Percentiles rank a stretch among this genome's conserved stretches.
phyloP scores from a whole-genome alignment of 1,284 basidiomycete genomes.

The Gomphus bonarii region DNA sequence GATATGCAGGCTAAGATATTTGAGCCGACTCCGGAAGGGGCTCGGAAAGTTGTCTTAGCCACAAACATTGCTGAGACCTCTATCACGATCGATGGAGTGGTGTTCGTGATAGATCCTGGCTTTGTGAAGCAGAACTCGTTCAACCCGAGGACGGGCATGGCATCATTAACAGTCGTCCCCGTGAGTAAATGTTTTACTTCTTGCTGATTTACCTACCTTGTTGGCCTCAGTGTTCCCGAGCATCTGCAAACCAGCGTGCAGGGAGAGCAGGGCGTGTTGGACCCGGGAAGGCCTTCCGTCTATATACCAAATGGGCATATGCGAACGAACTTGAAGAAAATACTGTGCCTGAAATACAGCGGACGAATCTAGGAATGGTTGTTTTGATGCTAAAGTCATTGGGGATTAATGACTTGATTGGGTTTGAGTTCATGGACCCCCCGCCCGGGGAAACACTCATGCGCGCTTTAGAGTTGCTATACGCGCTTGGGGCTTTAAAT shows the following conservation, averaged over 20 bases:
- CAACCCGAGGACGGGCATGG: constrained; percentile 95
- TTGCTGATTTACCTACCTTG: not conserved
- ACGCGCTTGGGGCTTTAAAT: constrained; percentile 93
- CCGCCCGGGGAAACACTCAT: constrained; percentile 98
- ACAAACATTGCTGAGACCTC: constrained; percentile 99
- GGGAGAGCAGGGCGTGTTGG: constrained; percentile 96
- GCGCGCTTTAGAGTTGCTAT: constrained; percentile 86
- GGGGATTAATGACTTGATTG: constrained; percentile 95
- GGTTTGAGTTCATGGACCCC: constrained; percentile 99
- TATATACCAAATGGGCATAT: constrained; percentile 96
- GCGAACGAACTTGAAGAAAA: constrained; percentile 93
- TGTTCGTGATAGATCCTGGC: constrained; percentile 96
- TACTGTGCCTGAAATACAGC: constrained; percentile 97
- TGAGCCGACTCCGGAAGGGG: constrained; percentile 94
- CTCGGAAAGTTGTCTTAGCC: constrained; percentile 93
- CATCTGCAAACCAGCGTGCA: constrained; percentile 94
- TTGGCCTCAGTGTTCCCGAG: constrained; percentile 72
- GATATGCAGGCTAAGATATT: constrained; percentile 99
- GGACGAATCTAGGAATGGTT: constrained; percentile 95
- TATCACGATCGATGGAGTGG: constrained; percentile 95
- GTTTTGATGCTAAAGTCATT: constrained; percentile 92
- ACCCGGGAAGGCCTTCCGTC: constrained; percentile 94
- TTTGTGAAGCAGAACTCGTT: constrained; percentile 98
- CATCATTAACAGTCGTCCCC: constrained; percentile 86
- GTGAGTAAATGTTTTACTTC: constrained; percentile 34